A percentile compares a stretch with the other conserved stretches of the same genome.
Evolutionary conservation across 2,329 filamentous ascomycete species (phyloP).

Genomic region (Bipolaris zeicola): DNA sequence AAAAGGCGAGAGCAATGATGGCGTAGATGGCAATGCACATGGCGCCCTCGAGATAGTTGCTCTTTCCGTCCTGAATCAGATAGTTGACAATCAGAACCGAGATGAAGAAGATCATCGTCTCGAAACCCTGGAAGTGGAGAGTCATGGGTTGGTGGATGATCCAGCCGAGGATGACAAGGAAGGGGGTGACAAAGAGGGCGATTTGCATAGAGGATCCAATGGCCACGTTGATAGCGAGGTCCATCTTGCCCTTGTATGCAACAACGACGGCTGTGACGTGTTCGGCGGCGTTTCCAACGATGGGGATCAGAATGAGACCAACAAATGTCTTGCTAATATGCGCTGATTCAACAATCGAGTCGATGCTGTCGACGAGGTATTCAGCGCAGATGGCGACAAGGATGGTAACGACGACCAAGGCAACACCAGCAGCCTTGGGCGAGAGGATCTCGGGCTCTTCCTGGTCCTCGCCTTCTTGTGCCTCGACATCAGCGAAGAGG

Average conservation of each 20-base stretch:
- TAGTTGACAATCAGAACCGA: slow-evolving; percentile 88
- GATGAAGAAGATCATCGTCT: slow-evolving; percentile 85
- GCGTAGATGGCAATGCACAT: slow-evolving; percentile 61
- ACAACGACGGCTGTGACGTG: slow-evolving; percentile 62
- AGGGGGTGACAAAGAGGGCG: slow-evolving; percentile 63
- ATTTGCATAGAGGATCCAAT: slow-evolving; percentile 62
- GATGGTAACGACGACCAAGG: slow-evolving; percentile 56
- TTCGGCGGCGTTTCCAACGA: slow-evolving; percentile 63
- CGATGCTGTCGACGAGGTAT: slow-evolving; percentile 61
- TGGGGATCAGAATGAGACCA: slow-evolving; percentile 61
- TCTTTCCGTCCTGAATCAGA: slow-evolving; percentile 80
- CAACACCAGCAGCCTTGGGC: slow-evolving; percentile 53
- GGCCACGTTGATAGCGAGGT: slow-evolving; percentile 61
- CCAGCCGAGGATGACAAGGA: slow-evolving; percentile 63
- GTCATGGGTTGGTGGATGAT: slow-evolving; percentile 61
- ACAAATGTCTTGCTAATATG: slow-evolving; percentile 63
- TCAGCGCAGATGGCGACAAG: slow-evolving; percentile 59
- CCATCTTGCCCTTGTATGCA: slow-evolving; percentile 63
- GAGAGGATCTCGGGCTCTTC: slow-evolving; percentile 51
- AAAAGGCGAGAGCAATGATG: slow-evolving; percentile 66
- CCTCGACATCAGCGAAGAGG: slow-evolving; percentile 53
- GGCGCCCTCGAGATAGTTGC: slow-evolving; percentile 84
- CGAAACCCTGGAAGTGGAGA: slow-evolving; percentile 85
- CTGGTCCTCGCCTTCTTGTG: slow-evolving; percentile 39
- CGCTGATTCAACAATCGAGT: slow-evolving; percentile 58